Evolutionary conservation across 306 rosid species (phyloP).

Genomic region (Gynostemma pentaphyllum): DNA sequence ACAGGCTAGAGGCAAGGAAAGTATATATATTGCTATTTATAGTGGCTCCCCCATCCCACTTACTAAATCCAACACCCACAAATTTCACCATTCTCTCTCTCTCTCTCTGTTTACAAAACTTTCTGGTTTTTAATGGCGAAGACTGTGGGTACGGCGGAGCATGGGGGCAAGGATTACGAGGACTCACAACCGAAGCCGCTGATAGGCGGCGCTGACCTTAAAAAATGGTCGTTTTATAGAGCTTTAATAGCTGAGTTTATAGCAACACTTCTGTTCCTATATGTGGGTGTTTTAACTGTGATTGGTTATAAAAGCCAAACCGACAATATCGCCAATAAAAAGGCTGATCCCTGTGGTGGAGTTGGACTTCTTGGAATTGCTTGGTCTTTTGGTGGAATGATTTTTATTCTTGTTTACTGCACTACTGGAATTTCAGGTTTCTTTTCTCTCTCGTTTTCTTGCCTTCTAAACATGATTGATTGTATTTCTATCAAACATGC

Average conservation of each 20-base stretch:
- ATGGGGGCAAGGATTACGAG: conserved; percentile 72
- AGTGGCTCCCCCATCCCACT: too few species aligned
- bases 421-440: conserved; percentile 93
- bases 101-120: neutral
- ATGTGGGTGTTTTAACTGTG: conserved; percentile 67
- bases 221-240: conserved; percentile 86
- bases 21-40: too few species aligned
- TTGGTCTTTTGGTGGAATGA: conserved; percentile 99
- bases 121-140: neutral
- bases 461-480: neutral
- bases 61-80: too few species aligned
- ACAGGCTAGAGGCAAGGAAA: too few species aligned
- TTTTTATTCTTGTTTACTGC: conserved; percentile 91
- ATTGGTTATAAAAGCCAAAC: conserved; percentile 62
- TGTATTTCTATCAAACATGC: too few species aligned
- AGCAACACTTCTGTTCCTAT: conserved; percentile 86
- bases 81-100: neutral
- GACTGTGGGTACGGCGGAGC: conserved; percentile 36
- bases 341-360: conserved; percentile 41
- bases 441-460: neutral
- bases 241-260: conserved; percentile 87
- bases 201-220: conserved; percentile 47
- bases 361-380: conserved; percentile 85
- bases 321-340: conserved; percentile 9
- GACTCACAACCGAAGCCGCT: conserved; percentile 88